Base-by-base conservation (phyloP, 305 asterid species). In the Fraxinus baroniana region DNA sequence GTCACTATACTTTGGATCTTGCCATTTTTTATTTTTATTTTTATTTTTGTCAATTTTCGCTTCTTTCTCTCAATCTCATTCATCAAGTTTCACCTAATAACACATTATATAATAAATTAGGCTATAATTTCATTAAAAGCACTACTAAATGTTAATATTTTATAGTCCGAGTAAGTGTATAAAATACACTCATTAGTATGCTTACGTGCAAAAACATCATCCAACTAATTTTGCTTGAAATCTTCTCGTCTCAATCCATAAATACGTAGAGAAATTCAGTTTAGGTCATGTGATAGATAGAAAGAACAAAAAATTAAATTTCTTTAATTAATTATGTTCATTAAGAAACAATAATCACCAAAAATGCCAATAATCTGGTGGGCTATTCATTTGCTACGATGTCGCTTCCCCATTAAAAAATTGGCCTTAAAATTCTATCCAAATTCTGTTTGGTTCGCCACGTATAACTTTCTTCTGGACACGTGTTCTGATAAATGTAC, bases 401-500 rank as follows among this genome's bases (percentile, higher is more conserved):
- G 68, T 57, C 24, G 64, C 64, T 55, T 55, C 3, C 68, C 68
- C 68, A 6, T 1, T n/a, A 57, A 57, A 57, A 57, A 18, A n/a
- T 0, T 26, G 7, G 4, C 28, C 28, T 5, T 18, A 18, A 57
- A 60, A 18, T 60, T 57, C 68, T 6, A 18, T n/a, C 68, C 10
- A 18, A 62, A 7, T 7, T 26, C 74, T 66, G n/a, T 8, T 12
- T 12, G 3, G 10, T 68, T 28, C 8, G 36, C 37, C 74, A 68
- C 20, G 37, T 68, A 10, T 68, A 10, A 15, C n/a, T 26, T 12
- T 28, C 37, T 77, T 39, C 78, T n/a, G 30, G 74, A 39, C 76
- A 84, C 79, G 75, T 76, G 79, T 80, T 76, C 35, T 0, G 5
- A 22, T 7, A 64, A 24, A 24, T 68, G 74, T 28, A 28, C 74